phyloP scores from a whole-genome alignment of 2,329 filamentous ascomycete species.

The Ascochyta viciae-villosae region DNA sequence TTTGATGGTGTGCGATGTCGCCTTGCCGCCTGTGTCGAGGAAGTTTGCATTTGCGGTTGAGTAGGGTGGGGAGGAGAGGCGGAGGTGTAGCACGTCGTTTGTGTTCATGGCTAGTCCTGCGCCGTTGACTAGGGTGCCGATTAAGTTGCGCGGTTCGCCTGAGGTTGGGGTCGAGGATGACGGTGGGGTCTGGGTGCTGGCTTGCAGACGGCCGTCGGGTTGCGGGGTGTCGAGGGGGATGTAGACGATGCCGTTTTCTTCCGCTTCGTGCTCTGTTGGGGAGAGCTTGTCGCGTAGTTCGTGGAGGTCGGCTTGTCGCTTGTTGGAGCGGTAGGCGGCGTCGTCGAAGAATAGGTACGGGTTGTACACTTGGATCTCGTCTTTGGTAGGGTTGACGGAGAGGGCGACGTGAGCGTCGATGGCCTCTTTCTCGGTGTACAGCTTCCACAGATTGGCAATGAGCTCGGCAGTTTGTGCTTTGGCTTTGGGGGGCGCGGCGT shows the following conservation, averaged over 20 bases:
- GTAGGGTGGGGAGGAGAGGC: slow-evolving; percentile 58
- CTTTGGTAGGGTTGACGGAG: slow-evolving; percentile 47
- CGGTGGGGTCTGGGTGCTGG: slow-evolving; percentile 6
- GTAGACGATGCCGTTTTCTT: slow-evolving; percentile 79
- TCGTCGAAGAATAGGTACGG: slow-evolving; percentile 73
- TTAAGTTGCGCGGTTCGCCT: slow-evolving; percentile 59
- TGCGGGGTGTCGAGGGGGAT: slow-evolving; percentile 60
- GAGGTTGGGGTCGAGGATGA: slow-evolving; percentile 3
- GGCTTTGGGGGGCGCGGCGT: slow-evolving; percentile 53
- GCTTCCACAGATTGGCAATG: slow-evolving; percentile 61
- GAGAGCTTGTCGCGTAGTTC: slow-evolving; percentile 59
- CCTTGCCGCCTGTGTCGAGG: slow-evolving; percentile 88
- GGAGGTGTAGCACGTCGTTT: slow-evolving; percentile 75
- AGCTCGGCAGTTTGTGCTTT: slow-evolving; percentile 57
- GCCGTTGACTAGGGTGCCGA: slow-evolving; percentile 87
- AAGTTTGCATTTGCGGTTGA: slow-evolving; percentile 77
- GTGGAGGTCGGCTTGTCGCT: slow-evolving; percentile 69
- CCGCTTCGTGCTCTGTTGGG: slow-evolving; percentile 66
- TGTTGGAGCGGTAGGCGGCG: slow-evolving; percentile 68
- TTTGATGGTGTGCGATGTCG: slow-evolving; percentile 81
- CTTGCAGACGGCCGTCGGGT: slow-evolving; percentile 13
- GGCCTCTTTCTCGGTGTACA: slow-evolving; percentile 71
- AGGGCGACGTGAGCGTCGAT: slow-evolving; percentile 64
- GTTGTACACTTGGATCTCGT: slow-evolving; percentile 58
- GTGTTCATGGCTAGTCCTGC: slow-evolving; percentile 93